A percentile compares a stretch with the other conserved stretches of the same genome.
These are phyloP conservation scores for Helichrysum umbraculigerum DNA, from an alignment of 129 eudicot species.

Conservation along the genomic window DNA sequence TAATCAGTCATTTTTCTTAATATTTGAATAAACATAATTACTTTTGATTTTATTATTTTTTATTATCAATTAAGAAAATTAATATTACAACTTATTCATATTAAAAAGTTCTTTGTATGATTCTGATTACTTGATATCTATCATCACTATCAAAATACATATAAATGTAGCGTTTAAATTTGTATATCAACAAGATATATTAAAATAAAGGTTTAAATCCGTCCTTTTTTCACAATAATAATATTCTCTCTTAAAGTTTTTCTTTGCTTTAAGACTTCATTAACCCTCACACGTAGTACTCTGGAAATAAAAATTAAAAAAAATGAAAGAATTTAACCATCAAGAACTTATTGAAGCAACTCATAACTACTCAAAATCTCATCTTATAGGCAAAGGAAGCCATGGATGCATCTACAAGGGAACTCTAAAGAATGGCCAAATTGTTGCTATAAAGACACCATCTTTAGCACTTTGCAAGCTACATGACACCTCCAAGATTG, in stretches of 20 bases:
- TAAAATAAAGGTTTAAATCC: background rate
- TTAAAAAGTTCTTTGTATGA: too few species aligned
- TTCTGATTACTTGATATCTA: too few species aligned
- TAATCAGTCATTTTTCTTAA: too few species aligned
- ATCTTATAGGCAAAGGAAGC: constrained; percentile 76
- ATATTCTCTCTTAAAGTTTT: background rate
- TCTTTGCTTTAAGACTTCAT: constrained; percentile 20
- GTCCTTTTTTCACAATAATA: background rate
- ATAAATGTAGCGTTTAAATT: too few species aligned
- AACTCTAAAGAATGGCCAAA: constrained; percentile 46
- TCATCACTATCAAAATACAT: too few species aligned
- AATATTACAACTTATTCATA: too few species aligned
- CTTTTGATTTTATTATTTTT: too few species aligned
- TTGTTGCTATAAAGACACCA: constrained; percentile 69
- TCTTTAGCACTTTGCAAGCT: constrained; percentile 74
- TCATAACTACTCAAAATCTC: constrained; percentile 50
- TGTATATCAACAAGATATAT: background rate
- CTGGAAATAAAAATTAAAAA: background rate
- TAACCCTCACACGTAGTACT: constrained; percentile 1
- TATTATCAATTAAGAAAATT: too few species aligned
- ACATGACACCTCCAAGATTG: constrained; percentile 63
- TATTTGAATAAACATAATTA: too few species aligned
- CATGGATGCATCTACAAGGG: constrained; percentile 82
- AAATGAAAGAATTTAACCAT: constrained; percentile 49
- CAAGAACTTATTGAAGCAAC: constrained; percentile 72